phyloP scores from a whole-genome alignment of 768 basidiomycete species.

The Pulveroboletus ravenelii region DNA sequence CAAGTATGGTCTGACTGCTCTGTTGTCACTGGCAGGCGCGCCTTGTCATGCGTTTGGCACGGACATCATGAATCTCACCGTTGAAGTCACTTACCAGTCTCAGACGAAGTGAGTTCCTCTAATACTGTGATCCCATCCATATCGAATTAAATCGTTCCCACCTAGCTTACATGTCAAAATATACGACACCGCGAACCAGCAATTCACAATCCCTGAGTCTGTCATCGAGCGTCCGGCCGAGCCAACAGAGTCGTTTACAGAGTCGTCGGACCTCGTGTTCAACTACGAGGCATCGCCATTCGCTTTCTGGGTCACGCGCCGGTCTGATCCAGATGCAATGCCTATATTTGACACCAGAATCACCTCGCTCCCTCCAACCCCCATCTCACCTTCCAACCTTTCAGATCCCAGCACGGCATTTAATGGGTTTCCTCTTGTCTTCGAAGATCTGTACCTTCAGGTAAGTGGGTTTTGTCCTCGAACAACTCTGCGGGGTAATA shows the following conservation, averaged over 20 bases:
- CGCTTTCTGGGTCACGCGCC: constrained; percentile 76
- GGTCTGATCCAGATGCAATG: constrained; percentile 45
- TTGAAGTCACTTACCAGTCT: constrained; percentile 65
- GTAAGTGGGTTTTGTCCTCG: constrained; percentile 23
- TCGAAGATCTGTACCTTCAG: constrained; percentile 79
- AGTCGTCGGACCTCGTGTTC: constrained; percentile 61
- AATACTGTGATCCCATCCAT: neutral
- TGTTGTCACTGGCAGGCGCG: constrained; percentile 47
- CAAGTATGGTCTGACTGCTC: constrained; percentile 48
- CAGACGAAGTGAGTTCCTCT: constrained; percentile 37
- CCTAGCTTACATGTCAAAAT: constrained; percentile 64
- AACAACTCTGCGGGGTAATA: neutral
- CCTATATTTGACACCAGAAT: constrained; percentile 72
- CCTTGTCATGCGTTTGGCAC: constrained; percentile 64
- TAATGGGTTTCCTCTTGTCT: constrained; percentile 64
- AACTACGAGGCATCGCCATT: constrained; percentile 63
- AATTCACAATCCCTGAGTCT: constrained; percentile 63
- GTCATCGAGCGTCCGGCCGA: constrained; percentile 41
- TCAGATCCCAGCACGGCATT: constrained; percentile 52
- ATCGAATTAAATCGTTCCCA: neutral
- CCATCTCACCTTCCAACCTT: constrained; percentile 51
- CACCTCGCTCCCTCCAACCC: constrained; percentile 54
- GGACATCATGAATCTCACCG: constrained; percentile 54
- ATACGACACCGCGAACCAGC: constrained; percentile 52
- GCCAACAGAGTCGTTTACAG: constrained; percentile 32